Evolutionary conservation across 2,329 filamentous ascomycete species (phyloP).

Genomic region (Coniosporium tulheliwenetii): DNA sequence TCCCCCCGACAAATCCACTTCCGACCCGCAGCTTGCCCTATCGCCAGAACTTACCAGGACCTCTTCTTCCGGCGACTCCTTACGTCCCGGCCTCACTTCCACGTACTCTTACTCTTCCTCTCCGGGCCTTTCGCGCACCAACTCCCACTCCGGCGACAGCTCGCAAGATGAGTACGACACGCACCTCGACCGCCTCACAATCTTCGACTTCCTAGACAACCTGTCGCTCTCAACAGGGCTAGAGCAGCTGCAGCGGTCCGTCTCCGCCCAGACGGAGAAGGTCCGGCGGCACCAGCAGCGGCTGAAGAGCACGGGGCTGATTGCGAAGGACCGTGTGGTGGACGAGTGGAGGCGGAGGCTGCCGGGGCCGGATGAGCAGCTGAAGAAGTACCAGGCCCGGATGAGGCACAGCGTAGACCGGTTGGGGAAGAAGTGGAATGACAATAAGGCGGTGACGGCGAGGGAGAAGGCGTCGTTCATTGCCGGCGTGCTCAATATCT

Average conservation of each 20-base stretch:
- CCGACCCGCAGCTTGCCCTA: too few relatives aligned
- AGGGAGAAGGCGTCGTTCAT: constrained; percentile 96
- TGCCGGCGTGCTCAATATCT: constrained; percentile 90
- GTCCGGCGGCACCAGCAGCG: constrained; percentile 71
- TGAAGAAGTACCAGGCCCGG: constrained; percentile 75
- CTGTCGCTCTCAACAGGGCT: constrained; percentile 77
- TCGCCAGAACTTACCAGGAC: too few relatives aligned
- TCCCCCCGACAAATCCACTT: too few relatives aligned
- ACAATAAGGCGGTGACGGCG: constrained; percentile 72
- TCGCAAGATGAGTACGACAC: constrained; percentile 76
- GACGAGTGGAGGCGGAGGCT: constrained; percentile 83
- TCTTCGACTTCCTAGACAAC: constrained; percentile 91
- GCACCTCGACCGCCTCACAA: constrained; percentile 73
- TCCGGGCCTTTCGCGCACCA: constrained; percentile 53
- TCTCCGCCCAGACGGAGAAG: constrained; percentile 71
- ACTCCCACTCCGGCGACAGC: constrained; percentile 70
- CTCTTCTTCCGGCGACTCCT: too few relatives aligned
- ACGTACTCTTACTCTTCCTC: constrained; percentile 27
- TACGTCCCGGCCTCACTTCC: too few relatives aligned
- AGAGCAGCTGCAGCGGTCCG: constrained; percentile 73
- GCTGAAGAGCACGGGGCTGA: constrained; percentile 57
- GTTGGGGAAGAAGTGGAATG: constrained; percentile 71
- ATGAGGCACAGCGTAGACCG: constrained; percentile 86
- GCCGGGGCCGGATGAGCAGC: constrained; percentile 77
- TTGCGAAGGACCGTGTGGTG: constrained; percentile 77